A percentile compares a stretch with the other conserved stretches of the same genome.
Conservation (phyloP, 2,329 filamentous ascomycete genomes). For the Hortaea werneckii region DNA sequence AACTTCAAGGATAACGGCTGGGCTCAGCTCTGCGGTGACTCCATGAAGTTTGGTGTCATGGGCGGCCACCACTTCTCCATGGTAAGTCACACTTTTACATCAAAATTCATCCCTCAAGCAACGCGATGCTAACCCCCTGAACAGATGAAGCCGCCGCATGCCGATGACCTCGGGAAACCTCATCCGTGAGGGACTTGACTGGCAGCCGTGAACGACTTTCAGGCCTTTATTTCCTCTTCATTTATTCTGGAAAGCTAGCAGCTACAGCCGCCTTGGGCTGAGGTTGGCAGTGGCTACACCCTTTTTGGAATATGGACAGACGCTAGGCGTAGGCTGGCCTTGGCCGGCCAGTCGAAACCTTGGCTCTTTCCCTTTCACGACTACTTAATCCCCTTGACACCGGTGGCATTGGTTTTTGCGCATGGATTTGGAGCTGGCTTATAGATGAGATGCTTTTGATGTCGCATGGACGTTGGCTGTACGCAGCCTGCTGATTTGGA, state of each 20-base stretch:
- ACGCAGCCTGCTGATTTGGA: background rate
- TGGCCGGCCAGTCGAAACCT: background rate
- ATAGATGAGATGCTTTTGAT: background rate
- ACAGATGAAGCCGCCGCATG: conserved; percentile 52
- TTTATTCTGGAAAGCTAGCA: conserved; percentile 11
- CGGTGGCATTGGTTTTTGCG: background rate
- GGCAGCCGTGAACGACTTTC: conserved; percentile 12
- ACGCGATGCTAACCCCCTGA: background rate
- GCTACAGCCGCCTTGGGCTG: conserved; percentile 18
- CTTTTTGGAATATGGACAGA: background rate
- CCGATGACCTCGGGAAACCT: conserved; percentile 30
- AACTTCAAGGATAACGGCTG: conserved; percentile 63
- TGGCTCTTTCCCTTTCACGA: background rate
- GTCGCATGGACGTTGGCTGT: background rate
- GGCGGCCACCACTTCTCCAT: conserved; percentile 50
- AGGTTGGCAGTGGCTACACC: conserved; percentile 6
- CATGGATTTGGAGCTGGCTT: background rate
- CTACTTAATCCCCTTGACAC: background rate
- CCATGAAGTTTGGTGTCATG: conserved; percentile 57
- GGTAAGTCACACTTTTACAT: background rate
- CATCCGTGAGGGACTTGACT: conserved; percentile 33
- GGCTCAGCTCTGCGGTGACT: conserved; percentile 55
- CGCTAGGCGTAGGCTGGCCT: background rate
- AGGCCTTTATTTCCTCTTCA: conserved; percentile 6
- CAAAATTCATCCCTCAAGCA: background rate